Evolutionary conservation across 75 land plant genomes (phyloP).

Genomic region (Isoetes taiwanensis): DNA sequence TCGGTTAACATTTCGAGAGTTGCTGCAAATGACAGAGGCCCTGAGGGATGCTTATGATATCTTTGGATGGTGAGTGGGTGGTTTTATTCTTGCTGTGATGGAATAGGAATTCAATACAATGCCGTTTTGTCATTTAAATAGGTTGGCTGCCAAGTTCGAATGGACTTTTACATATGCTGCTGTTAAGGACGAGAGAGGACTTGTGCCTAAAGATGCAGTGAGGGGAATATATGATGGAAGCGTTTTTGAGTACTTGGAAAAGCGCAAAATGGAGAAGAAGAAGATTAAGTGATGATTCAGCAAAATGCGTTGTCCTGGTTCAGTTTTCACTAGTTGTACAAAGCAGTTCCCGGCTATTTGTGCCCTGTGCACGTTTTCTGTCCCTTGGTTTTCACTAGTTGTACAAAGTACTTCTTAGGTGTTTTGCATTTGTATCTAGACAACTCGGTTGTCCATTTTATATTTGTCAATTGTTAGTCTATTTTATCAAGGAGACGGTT

Average conservation of each 20-base stretch:
- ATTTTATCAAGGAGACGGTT: too few species aligned
- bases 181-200: conserved; percentile 24
- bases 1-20: conserved; percentile 28
- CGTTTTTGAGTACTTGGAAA: conserved; percentile 26
- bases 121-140: neutral
- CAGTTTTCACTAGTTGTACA: too few species aligned
- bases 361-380: too few species aligned
- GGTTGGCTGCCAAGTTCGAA: conserved; percentile 23
- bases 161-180: conserved; percentile 22
- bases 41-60: conserved; percentile 34
- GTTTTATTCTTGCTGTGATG: neutral
- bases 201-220: conserved; percentile 21
- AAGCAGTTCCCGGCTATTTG: too few species aligned
- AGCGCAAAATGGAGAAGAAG: too few species aligned
- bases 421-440: too few species aligned
- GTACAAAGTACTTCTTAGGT: too few species aligned
- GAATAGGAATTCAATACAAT: neutral
- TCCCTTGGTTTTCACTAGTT: too few species aligned
- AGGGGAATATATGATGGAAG: conserved; percentile 30
- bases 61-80: conserved; percentile 49
- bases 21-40: conserved; percentile 51
- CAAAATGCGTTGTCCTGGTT: too few species aligned
- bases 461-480: too few species aligned
- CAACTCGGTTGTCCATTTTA: too few species aligned
- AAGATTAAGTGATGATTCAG: too few species aligned